Base-by-base conservation (phyloP, 768 basidiomycete genomes). In the Tylopilus rubrobrunneus region DNA sequence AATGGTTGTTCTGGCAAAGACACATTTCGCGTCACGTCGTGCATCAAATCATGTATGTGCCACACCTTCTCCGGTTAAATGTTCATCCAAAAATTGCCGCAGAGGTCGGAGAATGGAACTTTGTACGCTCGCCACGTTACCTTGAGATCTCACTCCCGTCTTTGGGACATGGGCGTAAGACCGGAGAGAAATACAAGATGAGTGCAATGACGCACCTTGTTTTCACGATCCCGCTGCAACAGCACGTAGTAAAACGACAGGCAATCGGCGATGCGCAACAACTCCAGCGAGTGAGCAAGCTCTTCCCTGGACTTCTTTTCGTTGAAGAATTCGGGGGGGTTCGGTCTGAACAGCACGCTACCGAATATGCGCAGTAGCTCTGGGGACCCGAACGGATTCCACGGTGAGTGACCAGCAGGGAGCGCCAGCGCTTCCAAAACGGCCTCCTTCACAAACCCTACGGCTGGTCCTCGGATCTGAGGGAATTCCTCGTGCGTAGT, bases 231-330 rank as follows among this genome's bases (percentile, higher is more conserved):
- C 57, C 86, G 71, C 43, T 72, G 67, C 8, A 89, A 61, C 17
- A 89, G 71, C 33, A 86, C 74, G 58, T 86, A 89, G 62, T 85
- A 87, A 48, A 90, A 75, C 17, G 81, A 80, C 6, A 92, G 70
- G 56, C 79, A 83, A 56, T 89, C 87, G 0, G 79, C 75, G 23
- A 92, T 71, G 40, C 89, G 74, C 21, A 76, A 60, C n/a, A 82
- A 72, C 60, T 90, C 89, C 9, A 78, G 69, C 0, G 79, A 80
- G 25, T 79, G 74, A 31, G 78, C 71, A 15, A 89, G 72, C 37
- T 80, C 78, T 14, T 74, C 67, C 6, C 78, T 60, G 0, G 77
- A 64, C 14, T 68, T 66, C 25, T 60, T 44, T 10, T 65, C 55
- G 4, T 62, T 50, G 29, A 89, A 78, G 15, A 84, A 66, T 55